These are phyloP conservation scores for Citrullus colocynthis DNA, from an alignment of 306 rosid species.

Conservation along the genomic window DNA sequence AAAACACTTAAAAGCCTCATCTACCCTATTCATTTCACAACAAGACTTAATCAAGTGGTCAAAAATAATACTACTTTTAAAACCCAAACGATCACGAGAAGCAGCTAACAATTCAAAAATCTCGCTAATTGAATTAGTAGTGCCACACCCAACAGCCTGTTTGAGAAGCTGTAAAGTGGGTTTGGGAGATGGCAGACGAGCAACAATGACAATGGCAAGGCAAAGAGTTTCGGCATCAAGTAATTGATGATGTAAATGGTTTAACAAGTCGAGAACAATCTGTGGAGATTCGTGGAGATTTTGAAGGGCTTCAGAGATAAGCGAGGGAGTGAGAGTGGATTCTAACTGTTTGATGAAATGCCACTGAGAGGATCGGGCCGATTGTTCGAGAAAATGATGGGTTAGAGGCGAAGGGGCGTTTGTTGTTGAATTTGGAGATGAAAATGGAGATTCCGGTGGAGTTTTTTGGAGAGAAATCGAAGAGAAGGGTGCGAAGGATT, in stretches of 20 bases:
- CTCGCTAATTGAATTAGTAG: constrained; percentile 4
- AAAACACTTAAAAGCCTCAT: constrained; percentile 53
- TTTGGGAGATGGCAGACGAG: constrained; percentile 44
- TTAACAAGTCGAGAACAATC: constrained; percentile 28
- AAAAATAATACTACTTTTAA: constrained; percentile 20
- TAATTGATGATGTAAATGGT: constrained; percentile 21
- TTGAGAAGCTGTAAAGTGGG: constrained; percentile 34
- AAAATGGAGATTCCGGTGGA: constrained; percentile 12
- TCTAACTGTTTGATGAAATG: constrained; percentile 59
- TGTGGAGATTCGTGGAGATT: constrained; percentile 37
- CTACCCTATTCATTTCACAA: constrained; percentile 41
- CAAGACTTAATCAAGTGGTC: constrained; percentile 40
- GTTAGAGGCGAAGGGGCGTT: constrained; percentile 17
- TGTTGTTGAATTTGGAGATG: background rate
- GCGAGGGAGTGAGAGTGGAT: constrained; percentile 30
- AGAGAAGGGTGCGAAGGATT: constrained; percentile 7
- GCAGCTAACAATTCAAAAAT: constrained; percentile 27
- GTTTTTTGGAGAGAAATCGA: constrained; percentile 11
- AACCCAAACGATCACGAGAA: constrained; percentile 21
- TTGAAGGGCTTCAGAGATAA: constrained; percentile 31
- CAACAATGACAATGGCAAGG: constrained; percentile 43
- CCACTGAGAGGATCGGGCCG: constrained; percentile 64
- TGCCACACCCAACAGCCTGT: constrained; percentile 18
- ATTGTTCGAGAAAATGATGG: constrained; percentile 15
- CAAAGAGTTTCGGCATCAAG: constrained; percentile 31